These are phyloP conservation scores for Aspergillus novofumigatus DNA, from an alignment of 2,329 filamentous ascomycete species.

Conservation along the genomic window DNA sequence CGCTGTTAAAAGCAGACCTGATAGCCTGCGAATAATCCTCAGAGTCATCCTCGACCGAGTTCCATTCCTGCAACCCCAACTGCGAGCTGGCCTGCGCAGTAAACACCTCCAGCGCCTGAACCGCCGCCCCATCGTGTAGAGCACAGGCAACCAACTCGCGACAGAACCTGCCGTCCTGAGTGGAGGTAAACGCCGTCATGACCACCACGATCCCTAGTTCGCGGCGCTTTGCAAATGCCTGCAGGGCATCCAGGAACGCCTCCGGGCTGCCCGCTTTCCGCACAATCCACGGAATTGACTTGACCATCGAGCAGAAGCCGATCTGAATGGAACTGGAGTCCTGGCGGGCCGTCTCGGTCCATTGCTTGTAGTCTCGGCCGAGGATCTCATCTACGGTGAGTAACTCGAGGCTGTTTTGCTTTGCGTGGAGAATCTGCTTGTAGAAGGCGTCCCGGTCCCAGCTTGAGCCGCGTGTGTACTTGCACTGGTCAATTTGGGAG, in stretches of 20 bases:
- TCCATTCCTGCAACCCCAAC: conserved; percentile 41
- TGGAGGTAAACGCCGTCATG: conserved; percentile 54
- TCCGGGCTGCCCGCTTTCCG: conserved; percentile 40
- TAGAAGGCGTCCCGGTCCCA: conserved; percentile 52
- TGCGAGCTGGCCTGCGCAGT: conserved; percentile 39
- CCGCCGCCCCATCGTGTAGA: conserved; percentile 35
- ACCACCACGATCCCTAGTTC: conserved; percentile 52
- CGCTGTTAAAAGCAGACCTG: conserved; percentile 9
- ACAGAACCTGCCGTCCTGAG: conserved; percentile 39
- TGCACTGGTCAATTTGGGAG: conserved; percentile 40
- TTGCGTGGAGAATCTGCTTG: conserved; percentile 49
- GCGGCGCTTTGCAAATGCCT: conserved; percentile 43
- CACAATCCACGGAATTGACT: conserved; percentile 51
- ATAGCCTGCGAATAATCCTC: conserved; percentile 14
- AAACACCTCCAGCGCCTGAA: conserved; percentile 44
- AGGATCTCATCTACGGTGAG: conserved; percentile 54
- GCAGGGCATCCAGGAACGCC: conserved; percentile 40
- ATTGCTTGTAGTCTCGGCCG: conserved; percentile 61
- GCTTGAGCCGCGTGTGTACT: conserved; percentile 2
- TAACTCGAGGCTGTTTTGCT: conserved; percentile 50
- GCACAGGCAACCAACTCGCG: conserved; percentile 50
- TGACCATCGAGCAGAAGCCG: conserved; percentile 58
- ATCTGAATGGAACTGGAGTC: conserved; percentile 40
- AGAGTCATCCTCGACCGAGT: conserved; percentile 20
- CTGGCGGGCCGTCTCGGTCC: conserved; percentile 43